These are phyloP conservation scores for Psilocybe subaeruginosa DNA, from an alignment of 768 basidiomycete genomes.

Conservation along the genomic window DNA sequence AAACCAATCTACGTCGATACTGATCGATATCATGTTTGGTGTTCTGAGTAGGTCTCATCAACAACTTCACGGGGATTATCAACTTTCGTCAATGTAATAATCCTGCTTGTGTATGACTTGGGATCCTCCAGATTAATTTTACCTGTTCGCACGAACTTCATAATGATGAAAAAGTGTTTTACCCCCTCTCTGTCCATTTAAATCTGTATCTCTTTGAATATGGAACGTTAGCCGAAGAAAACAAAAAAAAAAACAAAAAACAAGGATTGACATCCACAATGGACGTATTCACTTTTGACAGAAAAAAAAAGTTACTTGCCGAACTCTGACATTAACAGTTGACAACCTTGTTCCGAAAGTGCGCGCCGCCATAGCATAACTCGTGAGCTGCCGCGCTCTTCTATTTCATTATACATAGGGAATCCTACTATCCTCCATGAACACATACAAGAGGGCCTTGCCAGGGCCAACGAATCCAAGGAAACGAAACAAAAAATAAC, in stretches of 20 bases:
- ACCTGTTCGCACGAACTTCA: background rate
- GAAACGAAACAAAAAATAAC: conserved; percentile 31
- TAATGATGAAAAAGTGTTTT: background rate
- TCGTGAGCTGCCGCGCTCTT: conserved; percentile 38
- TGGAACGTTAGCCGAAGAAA: background rate
- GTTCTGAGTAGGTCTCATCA: conserved; percentile 34
- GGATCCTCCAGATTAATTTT: background rate
- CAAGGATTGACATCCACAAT: no score
- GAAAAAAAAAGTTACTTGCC: no score
- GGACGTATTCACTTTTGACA: no score
- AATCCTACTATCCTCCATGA: conserved; percentile 33
- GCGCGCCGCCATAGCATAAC: conserved; percentile 1
- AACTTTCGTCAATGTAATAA: conserved; percentile 29
- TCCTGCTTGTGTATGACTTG: conserved; percentile 1
- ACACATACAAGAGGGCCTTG: conserved; percentile 32
- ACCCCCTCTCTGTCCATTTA: background rate
- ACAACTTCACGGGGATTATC: conserved; percentile 33
- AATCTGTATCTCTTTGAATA: background rate
- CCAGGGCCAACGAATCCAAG: conserved; percentile 34
- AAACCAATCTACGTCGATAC: no score
- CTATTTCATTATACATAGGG: conserved; percentile 45
- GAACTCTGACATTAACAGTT: background rate
- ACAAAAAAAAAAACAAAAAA: no score
- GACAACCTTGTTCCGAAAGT: background rate
- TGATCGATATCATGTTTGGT: background rate